Percentiles rank a stretch among this genome's conserved stretches.
These are phyloP conservation scores for Apophysomyces trapeziformis DNA, from an alignment of 371 early-diverging fungal genomes.

Conservation along the genomic window DNA sequence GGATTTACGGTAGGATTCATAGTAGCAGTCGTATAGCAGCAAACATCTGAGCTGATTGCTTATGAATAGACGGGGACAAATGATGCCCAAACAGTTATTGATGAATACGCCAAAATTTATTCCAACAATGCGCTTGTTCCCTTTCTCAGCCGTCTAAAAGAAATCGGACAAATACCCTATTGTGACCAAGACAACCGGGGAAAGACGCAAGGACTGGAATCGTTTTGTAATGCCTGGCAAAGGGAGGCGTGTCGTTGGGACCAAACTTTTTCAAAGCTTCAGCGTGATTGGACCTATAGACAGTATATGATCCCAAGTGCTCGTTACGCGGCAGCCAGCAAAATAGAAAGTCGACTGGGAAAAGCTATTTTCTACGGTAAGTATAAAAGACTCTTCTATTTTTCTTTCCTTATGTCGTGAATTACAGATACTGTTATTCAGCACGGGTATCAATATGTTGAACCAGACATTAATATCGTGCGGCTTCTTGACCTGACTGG, in stretches of 20 bases:
- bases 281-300: slow-evolving; percentile 33
- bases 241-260: slow-evolving; percentile 29
- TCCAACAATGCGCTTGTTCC: slow-evolving; percentile 30
- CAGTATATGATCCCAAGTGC: slow-evolving; percentile 42
- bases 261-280: slow-evolving; percentile 30
- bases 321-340: slow-evolving; percentile 37
- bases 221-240: slow-evolving; percentile 38
- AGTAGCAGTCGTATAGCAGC: background rate
- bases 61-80: slow-evolving; percentile 51
- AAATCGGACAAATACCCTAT: slow-evolving; percentile 31
- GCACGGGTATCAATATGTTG: slow-evolving; percentile 47
- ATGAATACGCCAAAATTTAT: slow-evolving; percentile 31
- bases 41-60: background rate
- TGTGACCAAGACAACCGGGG: slow-evolving; percentile 31
- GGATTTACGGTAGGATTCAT: slow-evolving; percentile 48
- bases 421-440: slow-evolving; percentile 43
- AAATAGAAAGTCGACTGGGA: slow-evolving; percentile 34
- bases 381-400: background rate
- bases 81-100: slow-evolving; percentile 49
- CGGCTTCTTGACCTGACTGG: slow-evolving; percentile 39
- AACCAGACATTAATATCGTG: slow-evolving; percentile 43
- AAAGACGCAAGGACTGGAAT: slow-evolving; percentile 23
- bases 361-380: slow-evolving; percentile 51
- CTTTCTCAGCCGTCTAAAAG: slow-evolving; percentile 27
- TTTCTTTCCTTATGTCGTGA: background rate